Percentiles rank a stretch among this genome's conserved stretches.
phyloP scores from a whole-genome alignment of 805 yeast species.

The Wickerhamomyces bisporus region DNA sequence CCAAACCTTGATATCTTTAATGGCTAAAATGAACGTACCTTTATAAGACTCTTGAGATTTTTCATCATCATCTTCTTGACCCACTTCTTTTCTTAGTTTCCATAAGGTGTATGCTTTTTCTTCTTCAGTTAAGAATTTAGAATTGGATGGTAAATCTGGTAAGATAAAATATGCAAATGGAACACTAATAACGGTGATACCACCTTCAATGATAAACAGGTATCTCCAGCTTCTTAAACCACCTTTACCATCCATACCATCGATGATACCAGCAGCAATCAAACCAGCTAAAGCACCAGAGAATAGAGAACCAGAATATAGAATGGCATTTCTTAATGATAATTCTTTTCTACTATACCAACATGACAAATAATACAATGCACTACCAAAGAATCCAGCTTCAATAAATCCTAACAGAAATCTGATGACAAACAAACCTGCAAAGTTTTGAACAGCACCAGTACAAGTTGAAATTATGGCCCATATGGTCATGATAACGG shows the following conservation, averaged over 20 bases:
- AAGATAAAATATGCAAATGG: slow-evolving; percentile 39
- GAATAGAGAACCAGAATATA: slow-evolving; percentile 44
- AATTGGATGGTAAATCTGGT: slow-evolving; percentile 50
- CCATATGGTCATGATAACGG: slow-evolving; percentile 46
- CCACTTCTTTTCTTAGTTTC: slow-evolving; percentile 24
- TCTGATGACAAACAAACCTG: slow-evolving; percentile 27
- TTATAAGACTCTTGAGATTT: slow-evolving; percentile 25
- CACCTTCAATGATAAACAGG: slow-evolving; percentile 53
- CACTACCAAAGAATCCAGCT: slow-evolving; percentile 46
- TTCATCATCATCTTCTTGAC: slow-evolving; percentile 24
- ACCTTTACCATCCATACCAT: slow-evolving; percentile 34
- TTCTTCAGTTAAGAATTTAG: slow-evolving; percentile 39
- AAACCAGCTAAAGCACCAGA: slow-evolving; percentile 53
- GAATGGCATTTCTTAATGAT: slow-evolving; percentile 43
- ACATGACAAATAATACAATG: slow-evolving; percentile 44
- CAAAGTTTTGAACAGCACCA: slow-evolving; percentile 25
- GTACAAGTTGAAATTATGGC: slow-evolving; percentile 35
- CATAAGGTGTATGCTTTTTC: slow-evolving; percentile 34
- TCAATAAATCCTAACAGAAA: slow-evolving; percentile 41
- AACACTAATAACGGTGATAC: slow-evolving; percentile 45
- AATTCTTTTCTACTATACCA: slow-evolving; percentile 51
- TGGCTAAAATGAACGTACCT: slow-evolving; percentile 32
- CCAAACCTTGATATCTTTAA: slow-evolving; percentile 42
- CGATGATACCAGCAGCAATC: slow-evolving; percentile 48
- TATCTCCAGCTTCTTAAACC: slow-evolving; percentile 50